These are phyloP conservation scores for Umbelopsis ramanniana DNA, from an alignment of 192 early-diverging fungal genomes.

Conservation along the genomic window DNA sequence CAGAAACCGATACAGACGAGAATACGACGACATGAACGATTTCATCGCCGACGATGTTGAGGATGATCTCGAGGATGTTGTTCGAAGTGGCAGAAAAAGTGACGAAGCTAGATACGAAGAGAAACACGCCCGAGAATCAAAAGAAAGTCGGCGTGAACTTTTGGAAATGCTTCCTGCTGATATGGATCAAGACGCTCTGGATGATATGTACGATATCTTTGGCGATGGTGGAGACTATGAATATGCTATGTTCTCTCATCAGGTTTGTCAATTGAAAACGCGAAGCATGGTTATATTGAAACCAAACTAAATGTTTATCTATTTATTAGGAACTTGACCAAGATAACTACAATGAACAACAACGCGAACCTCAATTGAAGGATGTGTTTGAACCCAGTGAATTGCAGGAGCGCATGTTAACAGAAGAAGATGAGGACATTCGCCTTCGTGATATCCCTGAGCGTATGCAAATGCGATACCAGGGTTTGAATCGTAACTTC, in stretches of 20 bases:
- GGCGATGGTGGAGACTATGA: constrained; percentile 92
- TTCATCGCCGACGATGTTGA: constrained; percentile 63
- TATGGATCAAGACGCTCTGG: constrained; percentile 52
- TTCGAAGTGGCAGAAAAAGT: constrained; percentile 38
- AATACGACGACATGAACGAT: constrained; percentile 52
- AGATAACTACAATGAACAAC: constrained; percentile 40
- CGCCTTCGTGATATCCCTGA: constrained; percentile 90
- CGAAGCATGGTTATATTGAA: too few relatives aligned
- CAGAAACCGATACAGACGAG: constrained; percentile 37
- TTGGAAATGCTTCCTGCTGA: constrained; percentile 34
- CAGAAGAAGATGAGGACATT: constrained; percentile 90
- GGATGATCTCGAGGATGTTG: constrained; percentile 42
- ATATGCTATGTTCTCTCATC: constrained; percentile 49
- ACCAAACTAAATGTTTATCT: too few relatives aligned
- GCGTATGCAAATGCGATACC: constrained; percentile 79
- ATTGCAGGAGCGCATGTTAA: constrained; percentile 87
- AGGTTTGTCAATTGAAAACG: not conserved
- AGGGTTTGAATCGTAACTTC: constrained; percentile 41
- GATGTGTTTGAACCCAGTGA: constrained; percentile 84
- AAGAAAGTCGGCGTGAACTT: constrained; percentile 41
- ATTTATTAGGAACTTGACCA: not conserved
- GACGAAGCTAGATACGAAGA: constrained; percentile 42
- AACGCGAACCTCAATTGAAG: constrained; percentile 62
- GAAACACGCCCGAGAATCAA: constrained; percentile 26
- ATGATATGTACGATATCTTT: constrained; percentile 89